Evolutionary conservation across 2,329 filamentous ascomycete species (phyloP).

Genomic region (Didymella glomerata): DNA sequence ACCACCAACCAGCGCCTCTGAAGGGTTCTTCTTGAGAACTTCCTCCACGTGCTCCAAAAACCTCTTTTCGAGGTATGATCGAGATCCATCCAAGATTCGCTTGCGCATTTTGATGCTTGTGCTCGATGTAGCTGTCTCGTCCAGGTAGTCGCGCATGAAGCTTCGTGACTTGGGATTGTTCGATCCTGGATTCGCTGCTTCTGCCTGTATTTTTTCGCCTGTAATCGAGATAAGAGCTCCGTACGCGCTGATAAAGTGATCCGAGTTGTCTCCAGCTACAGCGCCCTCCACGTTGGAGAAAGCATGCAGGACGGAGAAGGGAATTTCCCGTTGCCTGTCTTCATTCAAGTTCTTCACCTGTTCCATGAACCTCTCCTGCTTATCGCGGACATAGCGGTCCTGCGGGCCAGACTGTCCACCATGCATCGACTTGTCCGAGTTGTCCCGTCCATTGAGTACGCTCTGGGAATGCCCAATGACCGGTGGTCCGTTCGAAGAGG

Average conservation of each 20-base stretch:
- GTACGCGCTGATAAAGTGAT: slow-evolving; percentile 83
- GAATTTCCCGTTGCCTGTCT: slow-evolving; percentile 69
- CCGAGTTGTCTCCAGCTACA: slow-evolving; percentile 74
- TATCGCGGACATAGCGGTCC: slow-evolving; percentile 80
- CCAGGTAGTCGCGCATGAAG: slow-evolving; percentile 78
- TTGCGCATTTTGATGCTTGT: slow-evolving; percentile 75
- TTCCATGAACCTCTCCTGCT: slow-evolving; percentile 81
- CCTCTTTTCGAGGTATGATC: slow-evolving; percentile 78
- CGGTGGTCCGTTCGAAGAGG: slow-evolving; percentile 74
- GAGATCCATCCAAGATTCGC: slow-evolving; percentile 80
- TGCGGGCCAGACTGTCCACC: slow-evolving; percentile 65
- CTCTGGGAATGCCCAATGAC: slow-evolving; percentile 81
- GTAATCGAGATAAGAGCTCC: slow-evolving; percentile 81
- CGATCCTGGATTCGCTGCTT: slow-evolving; percentile 63
- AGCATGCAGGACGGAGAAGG: slow-evolving; percentile 78
- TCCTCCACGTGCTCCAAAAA: slow-evolving; percentile 82
- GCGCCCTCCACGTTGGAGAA: slow-evolving; percentile 77
- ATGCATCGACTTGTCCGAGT: slow-evolving; percentile 64
- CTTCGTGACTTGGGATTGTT: slow-evolving; percentile 76
- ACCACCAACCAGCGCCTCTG: slow-evolving; percentile 88
- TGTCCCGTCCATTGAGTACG: slow-evolving; percentile 67
- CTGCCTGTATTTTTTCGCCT: slow-evolving; percentile 67
- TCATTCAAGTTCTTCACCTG: slow-evolving; percentile 82
- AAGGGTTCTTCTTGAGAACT: slow-evolving; percentile 81
- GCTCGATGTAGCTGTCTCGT: slow-evolving; percentile 72